Evolutionary conservation across 2,329 filamentous ascomycete genomes (phyloP).

Genomic region (Xylaria arbuscula): DNA sequence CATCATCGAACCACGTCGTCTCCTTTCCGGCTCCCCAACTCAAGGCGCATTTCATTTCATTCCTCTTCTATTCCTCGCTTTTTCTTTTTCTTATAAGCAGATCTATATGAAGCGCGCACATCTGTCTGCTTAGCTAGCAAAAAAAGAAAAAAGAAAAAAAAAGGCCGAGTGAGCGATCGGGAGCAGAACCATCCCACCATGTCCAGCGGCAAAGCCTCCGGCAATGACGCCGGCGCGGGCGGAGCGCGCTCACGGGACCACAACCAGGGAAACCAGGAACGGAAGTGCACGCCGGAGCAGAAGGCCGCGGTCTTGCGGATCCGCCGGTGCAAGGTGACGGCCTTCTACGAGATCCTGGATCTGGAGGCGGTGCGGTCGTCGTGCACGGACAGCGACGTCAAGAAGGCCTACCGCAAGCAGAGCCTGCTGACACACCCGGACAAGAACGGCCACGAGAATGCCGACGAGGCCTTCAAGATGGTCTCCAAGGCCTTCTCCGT

Average conservation of each 20-base stretch:
- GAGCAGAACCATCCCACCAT: conserved; percentile 44
- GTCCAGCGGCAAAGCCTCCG: conserved; percentile 65
- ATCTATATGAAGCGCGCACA: background rate
- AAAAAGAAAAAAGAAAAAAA: background rate
- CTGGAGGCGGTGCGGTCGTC: conserved; percentile 68
- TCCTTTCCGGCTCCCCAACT: background rate
- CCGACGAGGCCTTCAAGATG: conserved; percentile 99
- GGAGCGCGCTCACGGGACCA: conserved; percentile 69
- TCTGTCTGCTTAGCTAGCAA: background rate
- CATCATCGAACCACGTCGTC: background rate
- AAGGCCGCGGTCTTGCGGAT: conserved; percentile 92
- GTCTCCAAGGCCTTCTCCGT: conserved; percentile 94
- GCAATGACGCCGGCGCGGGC: conserved; percentile 60
- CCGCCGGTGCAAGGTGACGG: conserved; percentile 82
- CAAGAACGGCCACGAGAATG: conserved; percentile 96
- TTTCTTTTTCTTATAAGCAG: background rate
- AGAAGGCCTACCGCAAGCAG: conserved; percentile 96
- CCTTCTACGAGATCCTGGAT: conserved; percentile 94
- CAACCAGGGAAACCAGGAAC: conserved; percentile 79
- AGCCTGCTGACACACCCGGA: conserved; percentile 96
- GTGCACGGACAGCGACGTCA: conserved; percentile 85
- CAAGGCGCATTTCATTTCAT: background rate
- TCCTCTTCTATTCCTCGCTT: background rate
- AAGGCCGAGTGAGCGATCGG: background rate
- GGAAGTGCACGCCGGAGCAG: conserved; percentile 88